Evolutionary conservation across 306 rosid genomes (phyloP), one percentile per base, ranked within the genome.

Genomic region (Cucurbita ficifolia): DNA sequence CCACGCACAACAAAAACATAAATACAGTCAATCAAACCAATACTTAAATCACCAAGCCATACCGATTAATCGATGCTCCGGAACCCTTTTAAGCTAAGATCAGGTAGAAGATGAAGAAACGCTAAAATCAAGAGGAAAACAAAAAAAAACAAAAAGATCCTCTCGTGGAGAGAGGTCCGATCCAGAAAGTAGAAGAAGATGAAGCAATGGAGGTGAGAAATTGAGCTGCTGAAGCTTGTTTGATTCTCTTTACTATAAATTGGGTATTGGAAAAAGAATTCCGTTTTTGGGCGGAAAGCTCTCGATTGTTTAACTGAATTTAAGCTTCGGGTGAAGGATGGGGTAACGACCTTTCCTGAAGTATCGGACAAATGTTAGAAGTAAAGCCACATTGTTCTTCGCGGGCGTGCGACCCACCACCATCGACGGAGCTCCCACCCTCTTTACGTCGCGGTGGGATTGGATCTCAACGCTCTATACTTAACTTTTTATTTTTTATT

Each of bases 91-190:
- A 3, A 45, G 6, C 35, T 65, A 46, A 8, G 4, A 63, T 10
- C 70, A 2, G 9, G 24, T n/a, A 61, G 29, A 38, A n/a, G 24
- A 62, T 17, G 55, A 7, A 11, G 1, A 64, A n/a, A 40, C 71
- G 39, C 14, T 72, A 13, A 29, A 42, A 72, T 24, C 17, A 33
- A 38, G 46, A 52, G 7, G 7, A 42, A 42, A 29, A n/a, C n/a
- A n/a, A 2, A 11, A 13, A 2, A 46, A 61, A 61, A 68, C 2
- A 70, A 46, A 50, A 33, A 70, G 74, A 70, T 70, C 74, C 59
- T 70, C 59, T 50, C 59, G 29, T 45, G 22, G 58, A 68, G 74
- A 70, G 74, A 70, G 74, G 74, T 17, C 57, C 59, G 74, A 70
- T 70, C 74, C 22, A 70, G 74, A 49, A 14, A 29, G 24, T 10